Conservation (phyloP, 306 rosid genomes). For the Vigna angularis region DNA sequence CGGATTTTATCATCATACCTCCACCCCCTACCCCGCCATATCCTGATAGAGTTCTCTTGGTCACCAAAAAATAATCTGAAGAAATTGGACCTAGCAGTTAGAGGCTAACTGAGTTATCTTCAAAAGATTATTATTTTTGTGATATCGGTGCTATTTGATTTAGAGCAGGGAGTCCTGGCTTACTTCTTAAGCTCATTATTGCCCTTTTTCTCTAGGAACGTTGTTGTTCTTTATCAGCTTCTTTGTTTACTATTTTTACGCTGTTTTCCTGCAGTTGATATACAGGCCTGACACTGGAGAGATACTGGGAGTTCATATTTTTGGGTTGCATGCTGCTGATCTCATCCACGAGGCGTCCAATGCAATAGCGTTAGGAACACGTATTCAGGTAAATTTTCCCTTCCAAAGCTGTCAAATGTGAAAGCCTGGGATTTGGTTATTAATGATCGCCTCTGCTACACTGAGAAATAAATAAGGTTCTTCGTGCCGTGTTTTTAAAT, state of each 20-base stretch:
- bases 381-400: slow-evolving; percentile 69
- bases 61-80: not conserved
- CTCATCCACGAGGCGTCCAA: slow-evolving; percentile 99
- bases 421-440: not conserved
- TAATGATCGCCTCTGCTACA: not conserved
- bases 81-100: not conserved
- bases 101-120: not conserved
- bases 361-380: slow-evolving; percentile 87
- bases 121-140: not conserved
- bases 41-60: not conserved
- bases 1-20: not conserved
- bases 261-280: slow-evolving; percentile 75
- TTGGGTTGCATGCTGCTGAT: slow-evolving; percentile 99
- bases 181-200: not conserved
- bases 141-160: not conserved
- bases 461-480: not conserved
- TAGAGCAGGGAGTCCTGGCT: slow-evolving; percentile 3
- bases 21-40: not conserved
- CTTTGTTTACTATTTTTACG: slow-evolving; percentile 26
- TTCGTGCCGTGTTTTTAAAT: not conserved
- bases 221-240: slow-evolving; percentile 17
- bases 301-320: slow-evolving; percentile 94
- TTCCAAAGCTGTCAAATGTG: not conserved
- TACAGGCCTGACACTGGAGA: slow-evolving; percentile 98
- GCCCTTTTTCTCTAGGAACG: slow-evolving; percentile 8